A percentile compares a stretch with the other conserved stretches of the same genome.
Conservation (phyloP, 2,329 filamentous ascomycete genomes). For the Fusarium sp. region DNA sequence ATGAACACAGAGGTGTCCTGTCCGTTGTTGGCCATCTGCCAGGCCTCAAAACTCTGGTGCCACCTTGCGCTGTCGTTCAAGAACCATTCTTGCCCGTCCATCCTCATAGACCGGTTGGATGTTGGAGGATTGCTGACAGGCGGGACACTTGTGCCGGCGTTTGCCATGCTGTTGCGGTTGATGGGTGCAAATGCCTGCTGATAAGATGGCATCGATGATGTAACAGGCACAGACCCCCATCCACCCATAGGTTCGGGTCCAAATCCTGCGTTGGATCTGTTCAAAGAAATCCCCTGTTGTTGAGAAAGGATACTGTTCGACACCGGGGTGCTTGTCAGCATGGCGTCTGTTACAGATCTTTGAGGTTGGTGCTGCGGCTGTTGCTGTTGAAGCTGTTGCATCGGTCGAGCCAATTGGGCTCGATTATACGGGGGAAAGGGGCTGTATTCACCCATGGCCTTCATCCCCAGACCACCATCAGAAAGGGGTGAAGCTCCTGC, state of each 20-base stretch:
- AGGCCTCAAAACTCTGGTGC: slow-evolving; percentile 67
- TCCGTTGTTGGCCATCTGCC: slow-evolving; percentile 54
- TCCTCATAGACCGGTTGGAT: slow-evolving; percentile 42
- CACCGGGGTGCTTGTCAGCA: slow-evolving; percentile 26
- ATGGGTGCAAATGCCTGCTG: slow-evolving; percentile 37
- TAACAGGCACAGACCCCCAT: slow-evolving; percentile 40
- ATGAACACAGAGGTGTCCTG: slow-evolving; percentile 45
- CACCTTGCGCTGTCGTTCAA: slow-evolving; percentile 66
- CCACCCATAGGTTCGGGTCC: slow-evolving; percentile 39
- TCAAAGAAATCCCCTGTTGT: slow-evolving; percentile 36
- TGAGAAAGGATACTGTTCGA: slow-evolving; percentile 19
- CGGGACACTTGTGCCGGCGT: slow-evolving; percentile 18
- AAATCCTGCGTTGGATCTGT: slow-evolving; percentile 36
- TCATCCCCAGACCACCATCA: slow-evolving; percentile 41
- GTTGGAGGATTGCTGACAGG: slow-evolving; percentile 37
- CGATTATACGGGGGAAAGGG: slow-evolving; percentile 50
- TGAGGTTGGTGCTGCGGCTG: slow-evolving; percentile 22
- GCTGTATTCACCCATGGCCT: slow-evolving; percentile 47
- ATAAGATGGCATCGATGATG: slow-evolving; percentile 35
- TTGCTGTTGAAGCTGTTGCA: slow-evolving; percentile 26
- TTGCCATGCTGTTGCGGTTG: slow-evolving; percentile 25
- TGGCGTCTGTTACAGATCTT: slow-evolving; percentile 18
- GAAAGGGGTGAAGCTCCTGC: slow-evolving; percentile 46
- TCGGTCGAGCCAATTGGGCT: slow-evolving; percentile 37
- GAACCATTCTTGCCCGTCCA: slow-evolving; percentile 68